Evolutionary conservation across 306 rosid species (phyloP).

Genomic region (Echinosophora koreensis): DNA sequence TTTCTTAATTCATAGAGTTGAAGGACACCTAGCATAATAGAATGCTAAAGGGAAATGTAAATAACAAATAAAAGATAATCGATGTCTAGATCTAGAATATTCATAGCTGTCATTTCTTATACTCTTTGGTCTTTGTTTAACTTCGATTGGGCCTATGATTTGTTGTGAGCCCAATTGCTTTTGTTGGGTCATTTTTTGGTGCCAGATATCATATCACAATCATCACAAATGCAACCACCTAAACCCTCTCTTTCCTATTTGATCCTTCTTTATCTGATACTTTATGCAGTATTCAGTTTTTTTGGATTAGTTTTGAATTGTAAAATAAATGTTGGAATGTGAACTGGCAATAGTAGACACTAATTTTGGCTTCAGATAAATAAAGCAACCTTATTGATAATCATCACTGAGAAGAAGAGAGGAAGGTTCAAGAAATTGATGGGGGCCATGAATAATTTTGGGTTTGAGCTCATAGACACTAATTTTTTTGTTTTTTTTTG

Average conservation of each 20-base stretch:
- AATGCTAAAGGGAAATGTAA: too few species aligned
- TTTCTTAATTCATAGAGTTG: too few species aligned
- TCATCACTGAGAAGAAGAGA: slow-evolving; percentile 54
- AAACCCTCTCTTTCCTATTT: background rate
- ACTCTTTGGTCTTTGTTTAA: too few species aligned
- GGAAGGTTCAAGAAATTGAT: slow-evolving; percentile 59
- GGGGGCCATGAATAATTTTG: slow-evolving; percentile 55
- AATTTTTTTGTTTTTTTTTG: slow-evolving; percentile 42
- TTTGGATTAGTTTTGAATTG: background rate
- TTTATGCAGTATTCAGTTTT: background rate
- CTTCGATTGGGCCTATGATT: too few species aligned
- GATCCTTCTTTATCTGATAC: background rate
- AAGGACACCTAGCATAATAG: too few species aligned
- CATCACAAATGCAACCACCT: slow-evolving; percentile 67
- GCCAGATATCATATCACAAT: background rate
- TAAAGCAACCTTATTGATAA: slow-evolving; percentile 70
- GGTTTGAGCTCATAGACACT: slow-evolving; percentile 64
- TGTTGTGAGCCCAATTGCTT: too few species aligned
- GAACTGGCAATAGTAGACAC: background rate
- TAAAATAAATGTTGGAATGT: background rate
- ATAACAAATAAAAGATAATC: too few species aligned
- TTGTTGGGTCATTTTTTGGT: too few species aligned
- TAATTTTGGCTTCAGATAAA: slow-evolving; percentile 63
- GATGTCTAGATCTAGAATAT: too few species aligned
- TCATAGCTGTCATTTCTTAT: too few species aligned